Conservation (phyloP, 2,329 filamentous ascomycete species). For the Exophiala sideris region DNA sequence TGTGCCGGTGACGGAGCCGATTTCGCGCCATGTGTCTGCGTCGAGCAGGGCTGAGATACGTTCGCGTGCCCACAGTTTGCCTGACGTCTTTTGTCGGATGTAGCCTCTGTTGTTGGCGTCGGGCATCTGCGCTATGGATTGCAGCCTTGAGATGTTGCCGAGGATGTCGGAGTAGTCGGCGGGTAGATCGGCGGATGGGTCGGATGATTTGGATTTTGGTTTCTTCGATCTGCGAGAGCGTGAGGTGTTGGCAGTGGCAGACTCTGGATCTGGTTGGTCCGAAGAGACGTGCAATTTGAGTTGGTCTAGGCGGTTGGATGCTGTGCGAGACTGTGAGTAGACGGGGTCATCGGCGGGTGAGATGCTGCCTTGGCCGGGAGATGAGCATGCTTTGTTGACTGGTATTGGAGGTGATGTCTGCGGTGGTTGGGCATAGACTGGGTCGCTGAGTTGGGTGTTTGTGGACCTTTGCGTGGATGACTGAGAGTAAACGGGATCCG, state of each 20-base stretch:
- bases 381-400: neutral
- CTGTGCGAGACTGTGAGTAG: slow-evolving; percentile 4
- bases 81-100: slow-evolving; percentile 59
- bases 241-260: slow-evolving; percentile 31
- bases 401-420: neutral
- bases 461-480: neutral
- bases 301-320: slow-evolving; percentile 43
- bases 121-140: slow-evolving; percentile 54
- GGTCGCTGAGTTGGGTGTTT: neutral
- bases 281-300: slow-evolving; percentile 44
- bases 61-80: slow-evolving; percentile 65
- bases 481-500: slow-evolving; percentile 10
- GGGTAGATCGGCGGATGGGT: slow-evolving; percentile 40
- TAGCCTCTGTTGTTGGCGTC: slow-evolving; percentile 56
- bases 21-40: slow-evolving; percentile 53
- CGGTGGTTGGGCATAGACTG: slow-evolving; percentile 2
- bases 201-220: slow-evolving; percentile 3
- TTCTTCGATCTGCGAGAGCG: slow-evolving; percentile 24
- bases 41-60: slow-evolving; percentile 58
- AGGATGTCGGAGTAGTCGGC: slow-evolving; percentile 63
- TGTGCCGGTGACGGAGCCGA: slow-evolving; percentile 59
- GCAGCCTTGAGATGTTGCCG: slow-evolving; percentile 50
- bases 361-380: neutral
- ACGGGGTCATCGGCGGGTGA: neutral
- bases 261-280: slow-evolving; percentile 13